Evolutionary conservation across 495 filamentous ascomycete genomes (phyloP), one percentile per base, ranked within the genome.

Genomic region (Clavariopsis aquatica): DNA sequence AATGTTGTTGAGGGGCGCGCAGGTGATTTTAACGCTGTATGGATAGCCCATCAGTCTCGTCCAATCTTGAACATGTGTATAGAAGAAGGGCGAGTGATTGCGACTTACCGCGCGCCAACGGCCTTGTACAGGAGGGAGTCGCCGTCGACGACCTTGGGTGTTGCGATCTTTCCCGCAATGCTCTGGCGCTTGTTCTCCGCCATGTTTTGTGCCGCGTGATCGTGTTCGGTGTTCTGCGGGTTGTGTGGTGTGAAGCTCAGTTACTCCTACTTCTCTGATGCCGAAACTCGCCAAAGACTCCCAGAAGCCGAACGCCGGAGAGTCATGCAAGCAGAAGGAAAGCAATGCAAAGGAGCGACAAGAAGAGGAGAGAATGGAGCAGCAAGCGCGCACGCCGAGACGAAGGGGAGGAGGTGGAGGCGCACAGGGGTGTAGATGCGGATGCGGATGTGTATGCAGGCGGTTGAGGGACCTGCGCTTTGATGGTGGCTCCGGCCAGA

Each of bases 1-100:
- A 29, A 77, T 84, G 36, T 70, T 76, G 31, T 75, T 77, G 41
- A 82, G 76, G 26, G 81, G 76, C 31, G 80, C 80, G 38, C 85
- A 88, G 31, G 79, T 83, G 66, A 89, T 72, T 66, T 82, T 84
- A 62, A 90, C 78, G 46, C 87, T 89, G 68, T 22, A 52, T 8
- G 23, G 10, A 41, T 6, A 27, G 22, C 1, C 22, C 43, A 46
- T 68, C 45, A 64, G 60, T 34, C 27, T 43, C 38, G 12, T n/a
- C n/a, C 15, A 43, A 15, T 43, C 13, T 43, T 43, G n/a, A 29
- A 23, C 27, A 51, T 36, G 26, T 38, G 9, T 12, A 17, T 10
- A 5, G 0, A n/a, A 15, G 19, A 58, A 36, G 31, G 19, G 8
- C 3, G n/a, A 53, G 46, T 29, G 55, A 52, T 10, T 31, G 31